Percentiles rank a stretch among this genome's conserved stretches.
These are phyloP conservation scores for Conticribra guillardii DNA, from an alignment of 108 stramenopile species.

Conservation along the genomic window DNA sequence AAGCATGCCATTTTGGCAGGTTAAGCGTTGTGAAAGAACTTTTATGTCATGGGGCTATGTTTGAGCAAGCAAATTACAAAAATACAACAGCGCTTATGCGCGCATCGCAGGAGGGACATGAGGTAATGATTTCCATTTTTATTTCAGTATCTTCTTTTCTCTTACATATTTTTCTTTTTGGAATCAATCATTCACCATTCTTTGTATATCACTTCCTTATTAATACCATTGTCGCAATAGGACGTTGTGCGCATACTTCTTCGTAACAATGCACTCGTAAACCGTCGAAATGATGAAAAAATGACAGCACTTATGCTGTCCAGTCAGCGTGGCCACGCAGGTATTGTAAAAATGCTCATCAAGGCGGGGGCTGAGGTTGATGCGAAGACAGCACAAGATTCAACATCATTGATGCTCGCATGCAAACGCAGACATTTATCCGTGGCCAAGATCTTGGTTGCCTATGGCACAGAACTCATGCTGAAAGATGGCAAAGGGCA, in stretches of 20 bases:
- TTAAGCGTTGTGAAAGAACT: constrained; percentile 64
- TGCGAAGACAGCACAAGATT: constrained; percentile 69
- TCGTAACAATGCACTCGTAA: constrained; percentile 62
- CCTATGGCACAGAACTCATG: constrained; percentile 80
- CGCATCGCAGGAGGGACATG: constrained; percentile 86
- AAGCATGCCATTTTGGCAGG: constrained; percentile 87
- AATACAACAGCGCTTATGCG: constrained; percentile 91
- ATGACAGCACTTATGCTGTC: constrained; percentile 91
- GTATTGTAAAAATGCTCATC: constrained; percentile 70
- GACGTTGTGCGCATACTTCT: constrained; percentile 53
- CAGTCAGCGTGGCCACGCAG: constrained; percentile 81
- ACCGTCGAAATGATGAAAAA: constrained; percentile 74
- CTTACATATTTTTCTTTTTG: neutral
- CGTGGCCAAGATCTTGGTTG: constrained; percentile 75
- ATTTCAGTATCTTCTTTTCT: neutral
- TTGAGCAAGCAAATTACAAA: constrained; percentile 79
- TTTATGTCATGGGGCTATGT: constrained; percentile 52
- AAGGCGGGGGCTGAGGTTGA: constrained; percentile 68
- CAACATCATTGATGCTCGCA: constrained; percentile 86
- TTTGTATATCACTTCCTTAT: neutral
- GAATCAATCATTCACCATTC: neutral
- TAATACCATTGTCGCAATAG: neutral
- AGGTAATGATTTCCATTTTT: constrained; percentile 20
- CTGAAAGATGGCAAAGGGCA: constrained; percentile 66
- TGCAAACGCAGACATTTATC: constrained; percentile 80